These are phyloP conservation scores for Aphanocladium album DNA, from an alignment of 2,329 filamentous ascomycete genomes.

Conservation along the genomic window DNA sequence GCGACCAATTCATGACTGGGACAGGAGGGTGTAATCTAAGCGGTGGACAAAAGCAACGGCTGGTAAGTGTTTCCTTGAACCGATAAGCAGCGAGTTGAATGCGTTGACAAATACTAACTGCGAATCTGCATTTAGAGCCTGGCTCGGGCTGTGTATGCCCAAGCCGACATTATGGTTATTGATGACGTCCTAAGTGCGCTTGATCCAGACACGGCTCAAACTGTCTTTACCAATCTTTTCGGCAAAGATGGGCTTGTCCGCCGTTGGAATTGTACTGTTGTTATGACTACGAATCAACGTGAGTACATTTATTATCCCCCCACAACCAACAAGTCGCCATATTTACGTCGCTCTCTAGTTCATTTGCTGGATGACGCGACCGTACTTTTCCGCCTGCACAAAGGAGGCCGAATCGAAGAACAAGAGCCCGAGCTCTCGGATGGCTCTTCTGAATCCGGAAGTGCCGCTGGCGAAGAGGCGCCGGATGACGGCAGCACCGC, in stretches of 20 bases:
- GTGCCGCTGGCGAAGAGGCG: not conserved
- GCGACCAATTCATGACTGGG: not conserved
- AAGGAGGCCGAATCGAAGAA: not conserved
- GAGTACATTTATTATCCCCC: not conserved
- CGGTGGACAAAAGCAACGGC: constrained; percentile 9
- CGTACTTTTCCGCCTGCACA: not conserved
- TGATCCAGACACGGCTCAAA: not conserved
- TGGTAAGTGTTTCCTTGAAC: constrained; percentile 7
- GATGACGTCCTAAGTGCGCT: constrained; percentile 3
- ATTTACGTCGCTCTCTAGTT: not conserved
- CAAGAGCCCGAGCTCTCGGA: not conserved
- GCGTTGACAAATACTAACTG: too few relatives aligned
- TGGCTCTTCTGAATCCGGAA: not conserved
- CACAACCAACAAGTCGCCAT: not conserved
- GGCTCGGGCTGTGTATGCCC: not conserved
- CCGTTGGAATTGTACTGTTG: not conserved
- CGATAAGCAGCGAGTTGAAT: too few relatives aligned
- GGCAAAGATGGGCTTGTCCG: not conserved
- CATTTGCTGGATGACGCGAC: not conserved
- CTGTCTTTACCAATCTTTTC: not conserved
- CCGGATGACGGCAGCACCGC: not conserved
- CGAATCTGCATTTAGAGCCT: not conserved
- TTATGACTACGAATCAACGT: not conserved
- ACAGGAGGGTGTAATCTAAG: constrained; percentile 9
- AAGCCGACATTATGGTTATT: not conserved